Conservation (phyloP, 306 rosid species). For the Delonix regia region DNA sequence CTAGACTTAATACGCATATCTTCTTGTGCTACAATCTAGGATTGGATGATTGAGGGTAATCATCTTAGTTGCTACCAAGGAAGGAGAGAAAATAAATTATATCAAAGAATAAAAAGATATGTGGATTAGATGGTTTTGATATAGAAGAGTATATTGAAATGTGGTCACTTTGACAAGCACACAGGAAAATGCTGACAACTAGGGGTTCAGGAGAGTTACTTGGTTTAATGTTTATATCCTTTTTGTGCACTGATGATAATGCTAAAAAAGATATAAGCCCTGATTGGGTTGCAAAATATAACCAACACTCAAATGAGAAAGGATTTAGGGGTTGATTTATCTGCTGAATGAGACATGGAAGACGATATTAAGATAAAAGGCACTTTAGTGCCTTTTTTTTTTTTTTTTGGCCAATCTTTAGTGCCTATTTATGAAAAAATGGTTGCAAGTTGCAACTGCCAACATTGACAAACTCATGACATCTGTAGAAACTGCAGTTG, state of each 20-base stretch:
- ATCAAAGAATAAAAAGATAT: background rate
- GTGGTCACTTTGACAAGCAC: background rate
- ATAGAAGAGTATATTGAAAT: background rate
- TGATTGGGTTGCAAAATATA: background rate
- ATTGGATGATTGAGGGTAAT: constrained; percentile 7
- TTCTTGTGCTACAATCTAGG: background rate
- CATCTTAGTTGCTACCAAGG: background rate
- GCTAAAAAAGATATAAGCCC: background rate
- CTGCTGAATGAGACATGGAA: background rate
- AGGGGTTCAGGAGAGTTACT: background rate
- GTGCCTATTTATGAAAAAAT: constrained; percentile 26
- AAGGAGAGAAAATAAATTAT: background rate
- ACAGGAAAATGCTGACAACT: background rate
- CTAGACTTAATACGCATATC: background rate
- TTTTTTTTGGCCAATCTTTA: background rate
- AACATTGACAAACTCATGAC: constrained; percentile 8
- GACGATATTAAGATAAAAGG: background rate
- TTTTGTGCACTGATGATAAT: background rate
- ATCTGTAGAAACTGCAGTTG: constrained; percentile 10
- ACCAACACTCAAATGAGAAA: background rate
- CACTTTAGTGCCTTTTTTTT: background rate
- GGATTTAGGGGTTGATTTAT: constrained; percentile 9
- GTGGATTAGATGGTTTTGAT: background rate
- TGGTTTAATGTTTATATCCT: background rate
- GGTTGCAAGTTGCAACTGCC: background rate